Evolutionary conservation across 805 yeast species (phyloP).

Genomic region (Lachancea sp.): DNA sequence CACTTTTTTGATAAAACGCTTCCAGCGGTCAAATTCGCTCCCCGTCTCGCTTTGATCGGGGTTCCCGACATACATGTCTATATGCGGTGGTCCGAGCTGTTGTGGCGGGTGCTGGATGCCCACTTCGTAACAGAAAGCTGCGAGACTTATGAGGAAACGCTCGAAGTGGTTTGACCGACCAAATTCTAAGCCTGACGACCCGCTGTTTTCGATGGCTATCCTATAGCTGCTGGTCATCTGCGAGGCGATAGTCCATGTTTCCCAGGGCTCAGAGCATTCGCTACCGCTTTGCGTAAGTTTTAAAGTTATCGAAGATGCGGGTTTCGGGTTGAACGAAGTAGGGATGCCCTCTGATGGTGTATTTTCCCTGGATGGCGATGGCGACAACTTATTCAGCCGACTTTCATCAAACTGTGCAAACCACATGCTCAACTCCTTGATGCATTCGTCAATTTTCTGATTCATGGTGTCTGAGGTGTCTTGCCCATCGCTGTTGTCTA

Average conservation of each 20-base stretch:
- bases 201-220: neutral
- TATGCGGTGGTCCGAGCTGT: neutral
- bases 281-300: neutral
- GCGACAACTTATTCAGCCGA: neutral
- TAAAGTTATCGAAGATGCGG: neutral
- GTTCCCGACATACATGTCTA: neutral
- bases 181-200: neutral
- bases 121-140: slow-evolving; percentile 1
- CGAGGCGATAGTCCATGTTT: slow-evolving; percentile 4
- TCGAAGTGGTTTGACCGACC: neutral
- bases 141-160: neutral
- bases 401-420: neutral
- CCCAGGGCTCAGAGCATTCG: neutral
- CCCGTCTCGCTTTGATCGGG: neutral
- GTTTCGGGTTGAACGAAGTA: neutral
- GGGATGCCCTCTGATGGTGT: neutral
- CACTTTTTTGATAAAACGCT: slow-evolving; percentile 38
- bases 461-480: neutral
- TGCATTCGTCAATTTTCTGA: neutral
- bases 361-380: neutral
- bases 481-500: neutral
- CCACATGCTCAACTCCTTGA: neutral
- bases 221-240: neutral
- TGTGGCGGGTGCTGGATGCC: neutral
- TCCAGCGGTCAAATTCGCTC: slow-evolving; percentile 20